Base-by-base conservation (phyloP, 2,329 filamentous ascomycete genomes). In the Cladosporium cucumerinum region DNA sequence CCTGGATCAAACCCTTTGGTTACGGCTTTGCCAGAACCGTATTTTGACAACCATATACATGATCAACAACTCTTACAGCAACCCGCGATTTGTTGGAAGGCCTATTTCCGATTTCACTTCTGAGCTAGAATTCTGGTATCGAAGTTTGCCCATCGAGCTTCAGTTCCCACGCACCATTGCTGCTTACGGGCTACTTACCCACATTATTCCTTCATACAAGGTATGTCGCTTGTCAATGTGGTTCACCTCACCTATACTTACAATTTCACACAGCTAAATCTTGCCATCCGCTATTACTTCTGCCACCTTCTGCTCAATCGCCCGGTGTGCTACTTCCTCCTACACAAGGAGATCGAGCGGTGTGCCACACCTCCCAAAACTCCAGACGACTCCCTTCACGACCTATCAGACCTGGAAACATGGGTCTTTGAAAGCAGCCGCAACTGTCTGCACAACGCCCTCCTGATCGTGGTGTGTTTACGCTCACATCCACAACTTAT, bases 371-470 rank as follows among this genome's bases (percentile, higher is more conserved):
- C 62, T 23, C 62, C 54, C 36, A 59, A 64, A 23, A 64, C 62
- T 14, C 55, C 62, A 1, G 62, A 64, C 46, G 62, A 64, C 23
- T 48, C 60, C 18, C 62, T 51, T 7, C 30, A 64, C 21, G 62
- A 64, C 32, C 62, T 64, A 8, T 51, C 54, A 5, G 62, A 59
- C 23, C 32, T 64, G 14, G 62, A 64, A 18, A 64, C 57, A n/a
- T 64, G 62, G 62, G 62, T 64, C 43, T 64, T 64, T 18, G 62
- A 64, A 52, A 58, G 62, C 54, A 64, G 62, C 46, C 62, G 62
- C 28, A 64, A 58, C 43, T 64, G 62, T 32, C 55, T 64, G 5
- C 62, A 64, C 46, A 64, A 64, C 28, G 62, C 62, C 11, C 62
- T 64, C 21, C 46, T 64, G 4, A 64, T 59, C 14, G 62, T 64